Percentiles rank a stretch among this genome's conserved stretches.
Evolutionary conservation across 257 asterid species (phyloP).

Genomic region (Osmanthus fragrans): DNA sequence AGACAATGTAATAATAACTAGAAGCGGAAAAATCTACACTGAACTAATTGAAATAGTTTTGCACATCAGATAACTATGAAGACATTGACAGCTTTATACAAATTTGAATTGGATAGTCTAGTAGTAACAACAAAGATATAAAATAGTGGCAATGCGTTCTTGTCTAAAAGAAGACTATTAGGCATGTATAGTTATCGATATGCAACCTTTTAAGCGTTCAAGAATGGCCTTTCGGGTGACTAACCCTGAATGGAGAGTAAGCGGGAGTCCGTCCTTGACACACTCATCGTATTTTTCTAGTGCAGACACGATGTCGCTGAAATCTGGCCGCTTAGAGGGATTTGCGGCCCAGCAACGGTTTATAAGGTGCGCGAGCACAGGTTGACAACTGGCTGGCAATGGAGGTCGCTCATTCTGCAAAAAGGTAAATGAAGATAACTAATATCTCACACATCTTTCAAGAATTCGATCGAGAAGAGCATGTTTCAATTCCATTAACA

Average conservation of each 20-base stretch:
- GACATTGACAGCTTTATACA: not conserved
- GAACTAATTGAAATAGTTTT: too few species aligned
- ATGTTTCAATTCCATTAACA: not conserved
- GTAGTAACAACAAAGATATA: not conserved
- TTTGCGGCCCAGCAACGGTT: conserved; percentile 82
- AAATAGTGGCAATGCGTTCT: not conserved
- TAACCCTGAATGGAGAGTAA: conserved; percentile 56
- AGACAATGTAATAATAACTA: too few species aligned
- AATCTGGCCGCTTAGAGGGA: conserved; percentile 83
- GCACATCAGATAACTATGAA: conserved; percentile 10
- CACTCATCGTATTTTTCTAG: conserved; percentile 83
- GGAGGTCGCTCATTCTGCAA: conserved; percentile 92
- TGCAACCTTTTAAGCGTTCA: conserved; percentile 73
- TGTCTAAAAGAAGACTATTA: conserved; percentile 23
- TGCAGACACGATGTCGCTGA: conserved; percentile 67
- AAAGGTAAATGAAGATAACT: not conserved
- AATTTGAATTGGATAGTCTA: not conserved
- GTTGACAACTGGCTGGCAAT: conserved; percentile 78
- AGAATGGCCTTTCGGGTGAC: conserved; percentile 57
- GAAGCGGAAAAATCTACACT: too few species aligned
- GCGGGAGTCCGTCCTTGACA: conserved; percentile 84
- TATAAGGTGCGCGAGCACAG: conserved; percentile 79
- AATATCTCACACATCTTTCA: too few species aligned
- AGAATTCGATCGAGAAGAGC: not conserved
- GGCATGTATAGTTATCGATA: conserved; percentile 69